Evolutionary conservation across 495 filamentous ascomycete species (phyloP).

Genomic region (Aspergillus mulundensis): DNA sequence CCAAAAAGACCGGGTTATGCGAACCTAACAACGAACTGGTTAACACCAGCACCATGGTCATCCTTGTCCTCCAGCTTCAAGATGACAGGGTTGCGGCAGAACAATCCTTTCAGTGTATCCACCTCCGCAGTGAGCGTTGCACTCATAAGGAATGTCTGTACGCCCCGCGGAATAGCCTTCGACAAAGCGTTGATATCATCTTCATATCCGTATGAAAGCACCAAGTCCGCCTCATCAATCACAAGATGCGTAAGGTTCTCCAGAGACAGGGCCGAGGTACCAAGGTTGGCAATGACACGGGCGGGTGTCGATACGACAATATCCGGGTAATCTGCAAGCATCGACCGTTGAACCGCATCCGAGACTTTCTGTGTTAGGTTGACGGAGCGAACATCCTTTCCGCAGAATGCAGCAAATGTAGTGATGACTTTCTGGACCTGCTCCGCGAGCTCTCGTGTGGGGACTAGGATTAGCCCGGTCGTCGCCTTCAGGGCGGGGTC

Average conservation of each 20-base stretch:
- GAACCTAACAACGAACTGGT: conserved; percentile 80
- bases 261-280: conserved; percentile 62
- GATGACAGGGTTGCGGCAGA: conserved; percentile 75
- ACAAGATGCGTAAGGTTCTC: conserved; percentile 73
- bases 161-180: conserved; percentile 70
- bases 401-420: conserved; percentile 73
- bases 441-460: conserved; percentile 87
- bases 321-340: conserved; percentile 85
- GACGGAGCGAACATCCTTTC: conserved; percentile 71
- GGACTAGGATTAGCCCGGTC: conserved; percentile 81
- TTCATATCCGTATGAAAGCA: conserved; percentile 92
- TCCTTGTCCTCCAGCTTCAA: conserved; percentile 74
- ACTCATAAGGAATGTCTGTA: conserved; percentile 90
- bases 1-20: conserved; percentile 12
- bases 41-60: conserved; percentile 66
- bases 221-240: conserved; percentile 91
- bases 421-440: conserved; percentile 76
- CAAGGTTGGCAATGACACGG: conserved; percentile 66
- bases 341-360: conserved; percentile 76
- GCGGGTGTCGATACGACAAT: conserved; percentile 86
- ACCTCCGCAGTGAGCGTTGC: conserved; percentile 86
- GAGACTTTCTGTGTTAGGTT: conserved; percentile 85
- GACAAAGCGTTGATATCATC: conserved; percentile 79
- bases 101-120: conserved; percentile 77
- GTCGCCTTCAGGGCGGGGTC: conserved; percentile 44